Conservation (phyloP, 345 rosid genomes). For the Moringa oleifera region DNA sequence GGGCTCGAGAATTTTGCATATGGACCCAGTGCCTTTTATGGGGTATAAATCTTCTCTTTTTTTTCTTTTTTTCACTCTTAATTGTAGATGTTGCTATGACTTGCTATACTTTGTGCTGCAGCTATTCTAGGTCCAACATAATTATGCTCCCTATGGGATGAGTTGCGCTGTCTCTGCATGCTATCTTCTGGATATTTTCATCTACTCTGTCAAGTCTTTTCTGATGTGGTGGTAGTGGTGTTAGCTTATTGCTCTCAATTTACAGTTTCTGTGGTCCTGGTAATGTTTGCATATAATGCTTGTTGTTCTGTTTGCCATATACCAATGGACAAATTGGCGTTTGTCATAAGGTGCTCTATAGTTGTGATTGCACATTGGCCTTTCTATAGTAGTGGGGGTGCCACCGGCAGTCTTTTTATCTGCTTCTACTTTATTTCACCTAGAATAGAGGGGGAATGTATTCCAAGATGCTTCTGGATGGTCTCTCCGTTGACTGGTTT, state of each 20-base stretch:
- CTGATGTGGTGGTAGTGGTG: background rate
- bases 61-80: background rate
- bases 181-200: background rate
- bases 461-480: background rate
- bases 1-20: conserved; percentile 33
- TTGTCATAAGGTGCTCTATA: too few species aligned
- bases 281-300: too few species aligned
- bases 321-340: too few species aligned
- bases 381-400: background rate
- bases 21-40: conserved; percentile 79
- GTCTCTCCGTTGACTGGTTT: conserved; percentile 1
- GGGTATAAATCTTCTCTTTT: conserved; percentile 37
- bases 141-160: background rate
- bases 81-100: background rate
- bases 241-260: too few species aligned
- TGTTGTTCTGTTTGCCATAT: too few species aligned
- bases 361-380: background rate
- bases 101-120: background rate
- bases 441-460: background rate
- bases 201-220: background rate
- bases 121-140: background rate
- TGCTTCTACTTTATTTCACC: conserved; percentile 3
- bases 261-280: too few species aligned
- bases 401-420: background rate
- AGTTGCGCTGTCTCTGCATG: background rate